phyloP scores from a whole-genome alignment of 2,329 filamentous ascomycete genomes.

The Fusarium dlaminii region DNA sequence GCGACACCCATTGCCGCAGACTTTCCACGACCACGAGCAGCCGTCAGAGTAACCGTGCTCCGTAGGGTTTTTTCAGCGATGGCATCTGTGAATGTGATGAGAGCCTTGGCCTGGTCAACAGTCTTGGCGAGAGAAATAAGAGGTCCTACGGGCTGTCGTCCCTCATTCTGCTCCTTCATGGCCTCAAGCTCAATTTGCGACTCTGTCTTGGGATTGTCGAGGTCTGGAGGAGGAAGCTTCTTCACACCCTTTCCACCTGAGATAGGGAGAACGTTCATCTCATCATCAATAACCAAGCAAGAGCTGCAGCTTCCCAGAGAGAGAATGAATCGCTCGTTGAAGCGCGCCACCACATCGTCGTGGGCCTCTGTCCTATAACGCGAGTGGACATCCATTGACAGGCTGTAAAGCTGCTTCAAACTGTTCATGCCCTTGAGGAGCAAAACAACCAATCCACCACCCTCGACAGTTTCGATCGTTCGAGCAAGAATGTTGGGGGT shows the following conservation, averaged over 20 bases:
- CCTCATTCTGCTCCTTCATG: slow-evolving; percentile 87
- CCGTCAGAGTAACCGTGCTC: slow-evolving; percentile 92
- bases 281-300: slow-evolving; percentile 96
- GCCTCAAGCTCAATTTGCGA: slow-evolving; percentile 80
- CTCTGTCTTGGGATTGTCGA: slow-evolving; percentile 76
- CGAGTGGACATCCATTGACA: slow-evolving; percentile 98
- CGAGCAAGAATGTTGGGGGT: slow-evolving; percentile 96
- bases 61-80: slow-evolving; percentile 95
- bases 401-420: slow-evolving; percentile 93
- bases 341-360: slow-evolving; percentile 91
- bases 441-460: slow-evolving; percentile 89
- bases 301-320: slow-evolving; percentile 95
- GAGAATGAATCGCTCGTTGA: slow-evolving; percentile 97
- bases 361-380: slow-evolving; percentile 97
- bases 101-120: slow-evolving; percentile 93
- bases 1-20: slow-evolving; percentile 95
- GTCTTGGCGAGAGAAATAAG: slow-evolving; percentile 88
- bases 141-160: slow-evolving; percentile 86
- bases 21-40: slow-evolving; percentile 94
- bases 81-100: slow-evolving; percentile 96
- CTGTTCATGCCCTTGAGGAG: slow-evolving; percentile 96
- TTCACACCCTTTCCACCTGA: slow-evolving; percentile 93
- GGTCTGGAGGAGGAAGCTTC: slow-evolving; percentile 78
- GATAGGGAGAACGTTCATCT: slow-evolving; percentile 96
- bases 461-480: slow-evolving; percentile 97